Evolutionary conservation across 495 filamentous ascomycete genomes (phyloP).

Genomic region (Penicillium pancosmium): DNA sequence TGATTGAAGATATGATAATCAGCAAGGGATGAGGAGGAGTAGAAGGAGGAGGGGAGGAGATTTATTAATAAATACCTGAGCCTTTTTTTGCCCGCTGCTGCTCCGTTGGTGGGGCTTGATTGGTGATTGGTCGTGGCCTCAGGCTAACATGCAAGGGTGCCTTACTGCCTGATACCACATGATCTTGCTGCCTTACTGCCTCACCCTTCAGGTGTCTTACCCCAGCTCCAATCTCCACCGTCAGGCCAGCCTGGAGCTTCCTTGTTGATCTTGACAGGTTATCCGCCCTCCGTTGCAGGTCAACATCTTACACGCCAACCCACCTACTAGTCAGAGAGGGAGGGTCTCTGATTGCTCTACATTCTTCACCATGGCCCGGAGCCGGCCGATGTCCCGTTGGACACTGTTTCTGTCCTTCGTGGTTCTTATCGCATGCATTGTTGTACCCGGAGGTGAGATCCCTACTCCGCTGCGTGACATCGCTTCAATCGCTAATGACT

Average conservation of each 20-base stretch:
- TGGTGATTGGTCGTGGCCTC: background rate
- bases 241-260: slow-evolving; percentile 49
- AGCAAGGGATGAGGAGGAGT: slow-evolving; percentile 32
- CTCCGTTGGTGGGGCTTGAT: slow-evolving; percentile 32
- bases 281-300: slow-evolving; percentile 41
- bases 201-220: slow-evolving; percentile 33
- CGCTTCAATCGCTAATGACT: background rate
- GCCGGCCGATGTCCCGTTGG: slow-evolving; percentile 59
- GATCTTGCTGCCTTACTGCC: slow-evolving; percentile 8
- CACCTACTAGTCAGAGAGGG: slow-evolving; percentile 33
- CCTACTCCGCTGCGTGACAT: background rate
- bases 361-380: slow-evolving; percentile 40
- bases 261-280: slow-evolving; percentile 23
- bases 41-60: slow-evolving; percentile 37
- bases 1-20: slow-evolving; percentile 32
- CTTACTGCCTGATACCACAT: background rate
- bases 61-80: slow-evolving; percentile 27
- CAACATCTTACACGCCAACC: slow-evolving; percentile 19
- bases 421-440: slow-evolving; percentile 42
- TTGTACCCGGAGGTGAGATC: slow-evolving; percentile 42
- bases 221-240: slow-evolving; percentile 31
- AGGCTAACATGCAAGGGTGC: background rate
- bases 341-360: slow-evolving; percentile 40
- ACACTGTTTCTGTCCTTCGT: slow-evolving; percentile 49
- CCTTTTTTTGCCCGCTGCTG: slow-evolving; percentile 24